Evolutionary conservation across 345 rosid species (phyloP), one percentile per base, ranked within the genome.

Genomic region (Linum tenue): DNA sequence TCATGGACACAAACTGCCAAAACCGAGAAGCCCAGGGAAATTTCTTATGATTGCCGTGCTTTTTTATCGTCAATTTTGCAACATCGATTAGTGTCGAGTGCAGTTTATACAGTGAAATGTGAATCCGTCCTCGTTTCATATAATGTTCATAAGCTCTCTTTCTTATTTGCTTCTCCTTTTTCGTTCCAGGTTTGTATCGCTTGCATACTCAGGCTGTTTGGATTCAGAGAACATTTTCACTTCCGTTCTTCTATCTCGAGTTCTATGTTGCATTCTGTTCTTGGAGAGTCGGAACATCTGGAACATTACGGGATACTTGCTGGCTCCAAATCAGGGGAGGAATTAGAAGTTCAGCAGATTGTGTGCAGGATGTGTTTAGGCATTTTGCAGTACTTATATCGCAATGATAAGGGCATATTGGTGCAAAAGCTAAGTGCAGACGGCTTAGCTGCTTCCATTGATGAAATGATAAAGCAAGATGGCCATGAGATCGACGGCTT

Each of bases 311-410:
- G 36, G 58, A 63, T 10, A 60, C 58, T 43, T 42, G 53, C 55
- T 22, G 31, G 36, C 55, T 43, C 44, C 57, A 57, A 55, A 6
- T 62, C 7, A 10, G 62, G 62, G 0, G 70, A 39, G 37, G 74
- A 53, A 66, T 67, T 53, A 56, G 74, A 66, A 48, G 53, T 72
- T 36, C 79, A 69, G 70, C 78, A 74, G n/a, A 76, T 69, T 51
- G 31, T 85, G 56, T 92, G 98, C 81, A 60, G 75, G 59, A 67
- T 80, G 59, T 92, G 98, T 74, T 82, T 90, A 63, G 97, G 98
- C 64, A 70, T 92, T 58, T 65, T 92, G 84, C 96, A 92, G 73
- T 84, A 85, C 70, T 70, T 63, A 64, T 82, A 72, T 39, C 41
- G 69, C 44, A 83, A 78, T 73, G 87, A 80, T 41, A 70, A 74